Conservation (phyloP, 805 yeast genomes). For the Myxozyma sirexii region DNA sequence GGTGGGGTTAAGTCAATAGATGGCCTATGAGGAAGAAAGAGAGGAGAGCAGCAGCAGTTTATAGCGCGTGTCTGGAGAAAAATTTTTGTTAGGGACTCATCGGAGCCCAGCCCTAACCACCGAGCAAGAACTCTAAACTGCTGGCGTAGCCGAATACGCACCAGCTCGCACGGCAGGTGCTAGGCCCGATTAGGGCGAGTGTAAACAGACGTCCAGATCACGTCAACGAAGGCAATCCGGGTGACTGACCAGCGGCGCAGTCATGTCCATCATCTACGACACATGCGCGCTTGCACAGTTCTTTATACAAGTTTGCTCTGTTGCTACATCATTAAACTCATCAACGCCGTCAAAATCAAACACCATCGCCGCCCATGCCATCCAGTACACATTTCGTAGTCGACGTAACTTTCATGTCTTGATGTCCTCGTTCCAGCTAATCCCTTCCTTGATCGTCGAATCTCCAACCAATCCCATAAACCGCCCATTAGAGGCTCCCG, state of each 20-base stretch:
- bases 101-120: constrained; percentile 4
- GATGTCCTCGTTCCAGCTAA: constrained; percentile 19
- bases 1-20: constrained; percentile 2
- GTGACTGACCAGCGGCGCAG: too few species aligned
- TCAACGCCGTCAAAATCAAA: not conserved
- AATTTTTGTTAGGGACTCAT: constrained; percentile 1
- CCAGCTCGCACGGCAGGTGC: constrained; percentile 6
- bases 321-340: too few species aligned
- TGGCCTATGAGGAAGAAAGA: constrained; percentile 5
- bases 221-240: not conserved
- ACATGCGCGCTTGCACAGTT: not conserved
- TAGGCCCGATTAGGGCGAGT: not conserved
- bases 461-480: constrained; percentile 1
- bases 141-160: constrained; percentile 5
- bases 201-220: not conserved
- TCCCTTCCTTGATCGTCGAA: constrained; percentile 9
- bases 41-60: constrained; percentile 2
- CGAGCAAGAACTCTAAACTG: not conserved
- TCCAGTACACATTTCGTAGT: not conserved
- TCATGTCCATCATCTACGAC: not conserved
- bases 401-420: not conserved
- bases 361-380: not conserved
- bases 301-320: too few species aligned
- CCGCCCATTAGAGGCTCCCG: not conserved
- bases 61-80: not conserved